These are phyloP conservation scores for Mucor irregularis DNA, from an alignment of 371 early-diverging fungal species.

Conservation along the genomic window DNA sequence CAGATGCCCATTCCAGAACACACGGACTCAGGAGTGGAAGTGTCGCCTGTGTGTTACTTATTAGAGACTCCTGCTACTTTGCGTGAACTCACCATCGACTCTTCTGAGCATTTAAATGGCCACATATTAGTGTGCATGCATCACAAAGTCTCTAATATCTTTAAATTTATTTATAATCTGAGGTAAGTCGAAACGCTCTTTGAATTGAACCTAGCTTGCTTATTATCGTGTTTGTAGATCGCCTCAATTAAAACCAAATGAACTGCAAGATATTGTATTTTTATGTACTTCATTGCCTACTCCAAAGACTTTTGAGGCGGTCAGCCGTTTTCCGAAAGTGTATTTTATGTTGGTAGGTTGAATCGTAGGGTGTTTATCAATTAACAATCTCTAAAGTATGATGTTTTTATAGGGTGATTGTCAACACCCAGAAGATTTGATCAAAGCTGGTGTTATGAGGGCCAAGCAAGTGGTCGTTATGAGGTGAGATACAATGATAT, in stretches of 20 bases:
- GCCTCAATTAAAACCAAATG: constrained; percentile 36
- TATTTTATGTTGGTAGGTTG: constrained; percentile 52
- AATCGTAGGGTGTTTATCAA: neutral
- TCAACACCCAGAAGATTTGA: constrained; percentile 57
- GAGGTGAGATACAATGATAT: constrained; percentile 30
- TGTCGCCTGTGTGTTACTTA: constrained; percentile 50
- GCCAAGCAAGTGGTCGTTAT: constrained; percentile 64
- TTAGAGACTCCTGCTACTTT: constrained; percentile 38
- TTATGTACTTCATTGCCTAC: constrained; percentile 47
- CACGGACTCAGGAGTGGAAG: constrained; percentile 23
- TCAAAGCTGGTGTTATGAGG: constrained; percentile 55
- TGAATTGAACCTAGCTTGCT: neutral
- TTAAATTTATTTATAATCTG: constrained; percentile 48
- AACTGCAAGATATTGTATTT: constrained; percentile 56
- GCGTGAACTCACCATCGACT: constrained; percentile 28
- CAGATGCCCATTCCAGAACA: constrained; percentile 10
- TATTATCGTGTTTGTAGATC: constrained; percentile 23
- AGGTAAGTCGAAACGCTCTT: constrained; percentile 17
- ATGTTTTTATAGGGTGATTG: constrained; percentile 47
- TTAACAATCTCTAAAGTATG: constrained; percentile 16
- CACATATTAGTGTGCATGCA: constrained; percentile 53
- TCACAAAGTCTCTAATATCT: constrained; percentile 44
- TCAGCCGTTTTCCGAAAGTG: constrained; percentile 56
- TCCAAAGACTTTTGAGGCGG: constrained; percentile 42
- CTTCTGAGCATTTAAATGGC: constrained; percentile 34